Evolutionary conservation across 1,139 yeast genomes (phyloP).

Genomic region (Eremothecium gossypii): DNA sequence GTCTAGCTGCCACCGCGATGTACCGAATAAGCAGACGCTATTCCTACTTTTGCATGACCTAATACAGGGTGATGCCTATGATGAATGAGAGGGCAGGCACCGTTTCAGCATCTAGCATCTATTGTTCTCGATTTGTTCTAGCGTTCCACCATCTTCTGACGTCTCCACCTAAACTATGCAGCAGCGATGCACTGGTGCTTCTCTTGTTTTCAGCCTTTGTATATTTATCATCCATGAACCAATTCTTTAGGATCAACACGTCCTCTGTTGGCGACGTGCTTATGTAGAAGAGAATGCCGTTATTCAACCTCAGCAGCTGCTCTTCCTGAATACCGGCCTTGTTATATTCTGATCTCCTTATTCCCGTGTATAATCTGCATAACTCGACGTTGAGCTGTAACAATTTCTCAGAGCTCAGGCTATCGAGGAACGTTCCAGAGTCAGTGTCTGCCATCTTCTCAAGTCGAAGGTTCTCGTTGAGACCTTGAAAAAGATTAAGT

Average conservation of each 20-base stretch:
- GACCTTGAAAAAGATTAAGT: not conserved
- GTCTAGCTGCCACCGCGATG: too few relatives aligned
- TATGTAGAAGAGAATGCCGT: conserved; percentile 27
- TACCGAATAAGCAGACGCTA: not conserved
- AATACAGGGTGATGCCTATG: conserved; percentile 18
- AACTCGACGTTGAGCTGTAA: conserved; percentile 22
- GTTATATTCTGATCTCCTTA: conserved; percentile 12
- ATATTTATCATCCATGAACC: conserved; percentile 16
- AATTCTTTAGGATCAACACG: conserved; percentile 22
- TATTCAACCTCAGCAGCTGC: conserved; percentile 23
- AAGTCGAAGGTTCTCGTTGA: conserved; percentile 4
- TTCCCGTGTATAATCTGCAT: conserved; percentile 10
- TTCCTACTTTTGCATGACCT: conserved; percentile 14
- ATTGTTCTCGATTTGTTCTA: conserved; percentile 2
- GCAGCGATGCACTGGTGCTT: conserved; percentile 7
- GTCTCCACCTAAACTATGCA: conserved; percentile 19
- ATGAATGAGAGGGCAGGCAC: conserved; percentile 7
- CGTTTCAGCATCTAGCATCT: not conserved
- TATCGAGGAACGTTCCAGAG: conserved; percentile 13
- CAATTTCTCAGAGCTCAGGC: conserved; percentile 16
- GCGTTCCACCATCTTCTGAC: conserved; percentile 21
- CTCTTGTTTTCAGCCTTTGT: conserved; percentile 4
- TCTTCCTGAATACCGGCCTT: conserved; percentile 16
- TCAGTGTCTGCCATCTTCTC: conserved; percentile 7
- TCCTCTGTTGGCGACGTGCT: conserved; percentile 13